A percentile compares a stretch with the other conserved stretches of the same genome.
phyloP scores from a whole-genome alignment of 2,329 filamentous ascomycete genomes.

The Keithomyces neogunnii region DNA sequence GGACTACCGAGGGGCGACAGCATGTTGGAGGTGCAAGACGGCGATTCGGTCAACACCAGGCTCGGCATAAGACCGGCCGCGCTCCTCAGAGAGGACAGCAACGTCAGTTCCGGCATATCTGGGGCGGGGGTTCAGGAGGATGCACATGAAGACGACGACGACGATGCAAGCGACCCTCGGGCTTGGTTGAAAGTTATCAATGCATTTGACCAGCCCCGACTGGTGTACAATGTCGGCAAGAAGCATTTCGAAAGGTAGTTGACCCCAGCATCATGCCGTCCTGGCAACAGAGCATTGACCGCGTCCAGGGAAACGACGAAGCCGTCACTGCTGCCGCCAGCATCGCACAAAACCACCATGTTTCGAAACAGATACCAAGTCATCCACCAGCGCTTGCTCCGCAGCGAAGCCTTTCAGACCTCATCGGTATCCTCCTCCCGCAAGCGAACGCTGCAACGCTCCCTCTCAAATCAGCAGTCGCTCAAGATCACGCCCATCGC shows the following conservation, averaged over 20 bases:
- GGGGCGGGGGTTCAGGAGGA: conserved; percentile 43
- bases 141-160: conserved; percentile 43
- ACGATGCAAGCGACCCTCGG: conserved; percentile 58
- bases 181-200: conserved; percentile 78
- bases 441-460: conserved; percentile 44
- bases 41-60: conserved; percentile 45
- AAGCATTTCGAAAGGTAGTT: conserved; percentile 79
- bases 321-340: conserved; percentile 64
- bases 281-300: not conserved
- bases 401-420: conserved; percentile 87
- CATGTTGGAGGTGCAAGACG: conserved; percentile 50
- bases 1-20: conserved; percentile 49
- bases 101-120: conserved; percentile 56
- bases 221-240: conserved; percentile 68
- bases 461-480: conserved; percentile 55
- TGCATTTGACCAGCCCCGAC: conserved; percentile 77
- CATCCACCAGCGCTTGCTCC: conserved; percentile 81
- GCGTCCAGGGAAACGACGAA: conserved; percentile 46
- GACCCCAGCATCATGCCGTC: too few relatives aligned
- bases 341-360: conserved; percentile 72
- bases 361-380: conserved; percentile 90
- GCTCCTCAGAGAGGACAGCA: conserved; percentile 50
- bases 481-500: conserved; percentile 86
- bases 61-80: conserved; percentile 40
- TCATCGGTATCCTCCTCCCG: conserved; percentile 61